Conservation (phyloP, 75 land plant genomes). For the Picea glauca region DNA sequence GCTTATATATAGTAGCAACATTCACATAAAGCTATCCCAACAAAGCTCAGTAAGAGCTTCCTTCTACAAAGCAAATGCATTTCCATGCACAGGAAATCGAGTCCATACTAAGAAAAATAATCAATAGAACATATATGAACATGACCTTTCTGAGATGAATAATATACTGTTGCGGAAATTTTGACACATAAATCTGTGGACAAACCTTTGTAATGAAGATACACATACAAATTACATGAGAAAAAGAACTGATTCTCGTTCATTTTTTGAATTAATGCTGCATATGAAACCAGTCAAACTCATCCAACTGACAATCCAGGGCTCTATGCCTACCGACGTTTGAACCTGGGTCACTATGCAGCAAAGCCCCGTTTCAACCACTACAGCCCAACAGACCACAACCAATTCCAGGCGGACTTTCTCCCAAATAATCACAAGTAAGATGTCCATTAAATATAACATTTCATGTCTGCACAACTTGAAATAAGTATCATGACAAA, state of each 20-base stretch:
- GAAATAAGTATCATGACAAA: not conserved
- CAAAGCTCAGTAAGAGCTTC: too few species aligned
- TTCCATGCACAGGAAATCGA: not conserved
- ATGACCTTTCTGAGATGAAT: not conserved
- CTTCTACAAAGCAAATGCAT: not conserved
- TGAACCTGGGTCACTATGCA: too few species aligned
- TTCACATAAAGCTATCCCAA: too few species aligned
- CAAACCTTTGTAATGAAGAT: not conserved
- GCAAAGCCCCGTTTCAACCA: too few species aligned
- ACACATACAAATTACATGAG: not conserved
- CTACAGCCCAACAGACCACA: too few species aligned
- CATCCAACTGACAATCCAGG: too few species aligned
- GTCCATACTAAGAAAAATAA: not conserved
- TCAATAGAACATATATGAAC: not conserved
- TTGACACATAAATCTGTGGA: not conserved
- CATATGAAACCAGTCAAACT: too few species aligned
- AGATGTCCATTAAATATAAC: not conserved
- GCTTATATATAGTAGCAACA: too few species aligned
- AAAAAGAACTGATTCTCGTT: not conserved
- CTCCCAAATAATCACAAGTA: not conserved
- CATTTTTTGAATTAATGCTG: too few species aligned
- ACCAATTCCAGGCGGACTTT: not conserved
- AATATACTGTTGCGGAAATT: not conserved
- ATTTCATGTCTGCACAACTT: conserved; percentile 1
- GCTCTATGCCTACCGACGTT: too few species aligned